Base-by-base conservation (phyloP, 495 filamentous ascomycete genomes). In the Aspergillus campestris region DNA sequence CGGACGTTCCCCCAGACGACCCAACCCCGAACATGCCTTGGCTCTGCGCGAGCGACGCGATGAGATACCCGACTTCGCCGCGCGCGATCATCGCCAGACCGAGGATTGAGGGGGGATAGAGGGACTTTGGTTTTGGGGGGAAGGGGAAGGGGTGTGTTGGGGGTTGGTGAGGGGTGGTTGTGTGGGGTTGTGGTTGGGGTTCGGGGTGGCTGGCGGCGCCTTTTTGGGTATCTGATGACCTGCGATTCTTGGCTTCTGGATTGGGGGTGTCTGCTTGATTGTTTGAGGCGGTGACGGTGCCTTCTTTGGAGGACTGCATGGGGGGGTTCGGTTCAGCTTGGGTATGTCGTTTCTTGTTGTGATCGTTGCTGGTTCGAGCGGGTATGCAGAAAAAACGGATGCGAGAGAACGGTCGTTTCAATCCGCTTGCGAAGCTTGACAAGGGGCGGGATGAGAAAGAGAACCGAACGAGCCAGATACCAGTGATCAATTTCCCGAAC, bases 21-120 rank as follows among this genome's bases (percentile, higher is more conserved):
- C 49, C 47, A 0, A 47, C 44, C 5, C 49, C 48, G 14, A 84
- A 82, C n/a, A 82, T 70, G 0, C 80, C 77, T 18, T 74, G 57
- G 8, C 72, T 75, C 42, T 83, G 64, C 0, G 81, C 83, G 4
- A 87, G 59, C 3, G 84, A 80, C 6, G 84, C 80, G 47, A 92
- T 86, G 14, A 91, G 63, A 44, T 87, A 86, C 0, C 85, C 86
- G 24, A 91, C 83, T 56, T 94, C 86, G 3, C 86, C 87, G 31
- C 85, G 74, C 0, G 87, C 78, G 0, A 84, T 75, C 85, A 90
- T 90, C 0, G 83, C 76, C 31, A 68, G 55, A 0, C 73, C 71
- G 10, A 87, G 50, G 7, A 87, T 78, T 0, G 71, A 60, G 2
- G 79, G 59, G 6, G 81, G 80, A 39, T 83, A 80, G 4, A 82